Conservation (phyloP, 768 basidiomycete genomes). For the Punctularia strigosozonata region DNA sequence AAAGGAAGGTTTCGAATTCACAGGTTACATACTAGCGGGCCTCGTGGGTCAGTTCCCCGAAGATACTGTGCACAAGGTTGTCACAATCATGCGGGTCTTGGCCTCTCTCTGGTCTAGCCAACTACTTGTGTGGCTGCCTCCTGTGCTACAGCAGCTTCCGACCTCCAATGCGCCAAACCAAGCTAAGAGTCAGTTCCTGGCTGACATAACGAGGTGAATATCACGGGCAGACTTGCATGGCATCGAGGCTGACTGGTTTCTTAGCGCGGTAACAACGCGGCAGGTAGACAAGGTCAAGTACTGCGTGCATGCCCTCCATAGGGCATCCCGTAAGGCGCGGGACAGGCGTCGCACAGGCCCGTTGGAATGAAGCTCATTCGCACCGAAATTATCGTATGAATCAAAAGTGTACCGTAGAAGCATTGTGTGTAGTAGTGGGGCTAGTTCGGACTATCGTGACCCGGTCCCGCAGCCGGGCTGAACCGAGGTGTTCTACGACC, state of each 20-base stretch:
- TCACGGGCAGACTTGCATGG: background rate
- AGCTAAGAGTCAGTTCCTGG: constrained; percentile 61
- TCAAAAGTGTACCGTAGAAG: background rate
- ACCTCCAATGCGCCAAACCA: constrained; percentile 43
- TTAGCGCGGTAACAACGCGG: constrained; percentile 44
- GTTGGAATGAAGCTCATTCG: constrained; percentile 18
- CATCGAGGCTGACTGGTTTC: constrained; percentile 7
- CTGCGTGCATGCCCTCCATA: constrained; percentile 55
- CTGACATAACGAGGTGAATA: constrained; percentile 64
- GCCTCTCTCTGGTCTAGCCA: constrained; percentile 56
- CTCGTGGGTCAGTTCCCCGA: constrained; percentile 84
- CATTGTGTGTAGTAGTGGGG: background rate
- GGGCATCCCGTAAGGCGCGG: constrained; percentile 63
- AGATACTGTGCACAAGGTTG: constrained; percentile 61
- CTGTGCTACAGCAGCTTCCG: constrained; percentile 62
- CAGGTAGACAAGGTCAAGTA: constrained; percentile 79
- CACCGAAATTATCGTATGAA: background rate
- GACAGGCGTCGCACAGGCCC: constrained; percentile 40
- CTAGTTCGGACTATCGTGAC: too few species aligned
- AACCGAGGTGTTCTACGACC: too few species aligned
- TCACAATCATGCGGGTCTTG: constrained; percentile 67
- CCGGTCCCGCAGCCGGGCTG: too few species aligned
- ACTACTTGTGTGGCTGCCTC: constrained; percentile 61
- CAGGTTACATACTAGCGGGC: constrained; percentile 61
- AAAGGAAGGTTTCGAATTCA: constrained; percentile 62